A percentile compares a stretch with the other conserved stretches of the same genome.
Conservation (phyloP, 164 flowering plant species). For the Aristolochia contorta region DNA sequence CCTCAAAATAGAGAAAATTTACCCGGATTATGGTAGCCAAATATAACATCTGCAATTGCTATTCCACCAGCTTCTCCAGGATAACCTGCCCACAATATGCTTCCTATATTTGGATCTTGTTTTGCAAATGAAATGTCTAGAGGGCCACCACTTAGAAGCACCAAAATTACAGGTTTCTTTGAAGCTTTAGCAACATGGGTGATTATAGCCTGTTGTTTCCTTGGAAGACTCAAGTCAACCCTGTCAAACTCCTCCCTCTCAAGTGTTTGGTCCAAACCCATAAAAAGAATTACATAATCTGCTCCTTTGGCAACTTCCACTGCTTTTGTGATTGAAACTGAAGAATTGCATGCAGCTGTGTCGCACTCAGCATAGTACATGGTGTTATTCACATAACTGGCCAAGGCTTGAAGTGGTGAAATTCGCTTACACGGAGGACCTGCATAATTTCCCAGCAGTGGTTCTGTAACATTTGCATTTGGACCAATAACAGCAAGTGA, state of each 20-base stretch:
- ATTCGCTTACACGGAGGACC: constrained; percentile 54
- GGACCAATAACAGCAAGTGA: constrained; percentile 75
- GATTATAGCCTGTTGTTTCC: constrained; percentile 52
- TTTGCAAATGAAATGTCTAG: constrained; percentile 73
- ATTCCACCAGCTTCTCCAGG: constrained; percentile 79
- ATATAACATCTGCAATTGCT: constrained; percentile 70
- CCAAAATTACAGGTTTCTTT: constrained; percentile 59
- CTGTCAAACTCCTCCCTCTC: constrained; percentile 63
- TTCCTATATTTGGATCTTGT: constrained; percentile 35
- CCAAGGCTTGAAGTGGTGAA: constrained; percentile 41
- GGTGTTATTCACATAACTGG: constrained; percentile 24
- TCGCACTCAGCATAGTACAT: constrained; percentile 42
- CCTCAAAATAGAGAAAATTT: constrained; percentile 3
- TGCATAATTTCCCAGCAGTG: constrained; percentile 56
- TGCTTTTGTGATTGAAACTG: constrained; percentile 30
- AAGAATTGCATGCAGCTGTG: constrained; percentile 33
- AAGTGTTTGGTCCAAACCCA: constrained; percentile 72
- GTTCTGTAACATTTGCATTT: constrained; percentile 38
- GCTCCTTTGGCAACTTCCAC: constrained; percentile 42
- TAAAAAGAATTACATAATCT: constrained; percentile 54
- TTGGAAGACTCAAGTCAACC: constrained; percentile 48
- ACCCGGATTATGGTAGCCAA: constrained; percentile 92
- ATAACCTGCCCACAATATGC: constrained; percentile 89
- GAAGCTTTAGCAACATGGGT: constrained; percentile 44
- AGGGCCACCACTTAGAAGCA: constrained; percentile 69